Evolutionary conservation across 345 rosid species (phyloP).

Genomic region (Dovyalis caffra): DNA sequence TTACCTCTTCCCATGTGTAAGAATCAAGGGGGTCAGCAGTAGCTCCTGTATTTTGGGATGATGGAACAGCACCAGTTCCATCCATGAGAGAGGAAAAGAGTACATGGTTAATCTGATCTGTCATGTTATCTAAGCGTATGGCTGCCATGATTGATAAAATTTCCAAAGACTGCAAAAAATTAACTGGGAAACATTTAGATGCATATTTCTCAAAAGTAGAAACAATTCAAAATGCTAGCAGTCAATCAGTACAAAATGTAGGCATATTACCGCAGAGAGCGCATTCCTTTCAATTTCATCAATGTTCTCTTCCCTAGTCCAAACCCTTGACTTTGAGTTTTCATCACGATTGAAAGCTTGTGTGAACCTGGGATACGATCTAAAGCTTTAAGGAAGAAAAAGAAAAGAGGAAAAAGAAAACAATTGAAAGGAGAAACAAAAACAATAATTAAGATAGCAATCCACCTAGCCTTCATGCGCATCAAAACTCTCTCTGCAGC

Average conservation of each 20-base stretch:
- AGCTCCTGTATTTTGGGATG: constrained; percentile 42
- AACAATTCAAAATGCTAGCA: neutral
- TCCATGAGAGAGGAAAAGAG: constrained; percentile 60
- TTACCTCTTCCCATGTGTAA: constrained; percentile 74
- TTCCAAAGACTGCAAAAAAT: constrained; percentile 49
- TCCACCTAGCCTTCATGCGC: constrained; percentile 71
- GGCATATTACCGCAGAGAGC: constrained; percentile 50
- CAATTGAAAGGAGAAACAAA: neutral
- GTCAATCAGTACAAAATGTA: constrained; percentile 9
- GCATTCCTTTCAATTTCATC: constrained; percentile 64
- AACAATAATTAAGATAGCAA: constrained; percentile 2
- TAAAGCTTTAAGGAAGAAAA: constrained; percentile 15
- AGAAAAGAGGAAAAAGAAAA: neutral
- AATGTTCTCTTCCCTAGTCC: constrained; percentile 77
- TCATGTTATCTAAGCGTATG: constrained; percentile 63
- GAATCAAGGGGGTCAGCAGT: constrained; percentile 59
- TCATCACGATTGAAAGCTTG: constrained; percentile 62
- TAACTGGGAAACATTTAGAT: constrained; percentile 27
- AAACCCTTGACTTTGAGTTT: constrained; percentile 69
- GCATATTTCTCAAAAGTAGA: constrained; percentile 8
- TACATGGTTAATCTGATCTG: constrained; percentile 50
- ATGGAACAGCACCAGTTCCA: constrained; percentile 39
- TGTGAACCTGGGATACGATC: constrained; percentile 52
- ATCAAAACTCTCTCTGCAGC: constrained; percentile 50
- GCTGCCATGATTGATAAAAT: constrained; percentile 61